Evolutionary conservation across 139 green algal species (phyloP).

Genomic region (Chlorella sp.): DNA sequence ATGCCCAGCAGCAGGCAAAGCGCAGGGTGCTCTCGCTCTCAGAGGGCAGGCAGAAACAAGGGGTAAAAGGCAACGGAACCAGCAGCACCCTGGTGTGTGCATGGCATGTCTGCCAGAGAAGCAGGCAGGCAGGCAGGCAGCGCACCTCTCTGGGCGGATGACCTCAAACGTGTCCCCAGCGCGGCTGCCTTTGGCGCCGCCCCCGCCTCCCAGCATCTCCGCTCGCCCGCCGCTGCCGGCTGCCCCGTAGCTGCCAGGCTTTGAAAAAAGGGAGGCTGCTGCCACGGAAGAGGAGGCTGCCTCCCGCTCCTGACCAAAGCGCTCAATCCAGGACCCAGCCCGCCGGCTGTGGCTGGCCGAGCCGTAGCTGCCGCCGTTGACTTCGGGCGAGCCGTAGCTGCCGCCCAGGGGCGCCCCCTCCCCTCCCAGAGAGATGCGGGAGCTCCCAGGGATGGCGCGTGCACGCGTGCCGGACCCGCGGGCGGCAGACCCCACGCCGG

Average conservation of each 20-base stretch:
- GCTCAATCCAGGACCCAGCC: conserved; percentile 30
- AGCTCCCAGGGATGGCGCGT: conserved; percentile 16
- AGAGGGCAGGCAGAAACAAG: too few relatives aligned
- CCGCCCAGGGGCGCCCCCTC: conserved; percentile 4
- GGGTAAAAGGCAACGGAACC: too few relatives aligned
- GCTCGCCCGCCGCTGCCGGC: not conserved
- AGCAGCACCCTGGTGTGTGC: too few relatives aligned
- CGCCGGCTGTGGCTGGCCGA: conserved; percentile 7
- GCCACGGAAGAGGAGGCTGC: not conserved
- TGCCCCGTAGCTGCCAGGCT: conserved; percentile 1
- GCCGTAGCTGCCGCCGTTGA: conserved; percentile 2
- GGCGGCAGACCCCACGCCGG: not conserved
- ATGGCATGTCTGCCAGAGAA: too few relatives aligned
- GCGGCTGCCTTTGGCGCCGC: not conserved
- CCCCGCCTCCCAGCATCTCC: not conserved
- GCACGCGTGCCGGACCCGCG: not conserved
- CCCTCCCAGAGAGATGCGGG: not conserved
- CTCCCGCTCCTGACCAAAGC: conserved; percentile 31
- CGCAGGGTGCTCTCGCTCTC: too few relatives aligned
- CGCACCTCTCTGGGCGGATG: conserved; percentile 16
- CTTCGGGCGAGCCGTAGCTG: conserved; percentile 3
- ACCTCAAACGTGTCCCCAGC: conserved; percentile 6
- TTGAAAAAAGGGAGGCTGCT: too few relatives aligned
- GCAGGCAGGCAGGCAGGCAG: not conserved
- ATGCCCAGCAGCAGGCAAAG: not conserved